These are phyloP conservation scores for Ceratocystis ficicola DNA, from an alignment of 2,329 filamentous ascomycete species.

Conservation along the genomic window DNA sequence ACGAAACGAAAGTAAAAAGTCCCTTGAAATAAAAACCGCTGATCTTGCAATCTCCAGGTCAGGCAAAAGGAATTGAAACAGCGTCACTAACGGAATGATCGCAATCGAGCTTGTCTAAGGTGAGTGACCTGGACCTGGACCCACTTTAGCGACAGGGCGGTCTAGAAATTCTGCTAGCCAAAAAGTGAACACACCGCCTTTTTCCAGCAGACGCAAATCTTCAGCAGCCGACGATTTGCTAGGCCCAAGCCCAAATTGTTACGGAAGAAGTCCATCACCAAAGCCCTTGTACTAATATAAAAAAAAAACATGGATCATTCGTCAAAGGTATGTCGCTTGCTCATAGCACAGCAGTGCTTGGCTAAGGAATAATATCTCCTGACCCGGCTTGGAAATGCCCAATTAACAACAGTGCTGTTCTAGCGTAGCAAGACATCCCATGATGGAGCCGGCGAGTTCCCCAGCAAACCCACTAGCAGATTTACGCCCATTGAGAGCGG, in stretches of 20 bases:
- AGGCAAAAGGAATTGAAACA: slow-evolving; percentile 3
- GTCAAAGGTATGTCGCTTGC: slow-evolving; percentile 15
- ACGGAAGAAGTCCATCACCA: background rate
- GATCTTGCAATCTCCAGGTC: background rate
- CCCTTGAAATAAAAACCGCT: background rate
- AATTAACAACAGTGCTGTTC: background rate
- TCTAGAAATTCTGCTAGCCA: slow-evolving; percentile 26
- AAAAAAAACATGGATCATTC: slow-evolving; percentile 12
- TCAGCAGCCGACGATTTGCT: background rate
- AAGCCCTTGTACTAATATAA: background rate
- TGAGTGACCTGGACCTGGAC: background rate
- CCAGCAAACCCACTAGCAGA: slow-evolving; percentile 49
- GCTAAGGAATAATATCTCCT: background rate
- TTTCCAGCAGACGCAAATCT: slow-evolving; percentile 22
- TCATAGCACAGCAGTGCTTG: background rate
- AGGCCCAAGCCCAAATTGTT: background rate
- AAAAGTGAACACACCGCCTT: slow-evolving; percentile 14
- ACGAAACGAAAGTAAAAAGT: background rate
- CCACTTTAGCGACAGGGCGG: slow-evolving; percentile 25
- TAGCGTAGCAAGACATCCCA: slow-evolving; percentile 42
- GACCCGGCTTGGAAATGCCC: background rate
- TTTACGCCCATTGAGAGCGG: slow-evolving; percentile 53
- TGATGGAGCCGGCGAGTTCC: slow-evolving; percentile 33
- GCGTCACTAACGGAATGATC: slow-evolving; percentile 15
- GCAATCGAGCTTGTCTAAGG: background rate